Base-by-base conservation (phyloP, 192 early-diverging fungal species). In the Diversispora epigaea region DNA sequence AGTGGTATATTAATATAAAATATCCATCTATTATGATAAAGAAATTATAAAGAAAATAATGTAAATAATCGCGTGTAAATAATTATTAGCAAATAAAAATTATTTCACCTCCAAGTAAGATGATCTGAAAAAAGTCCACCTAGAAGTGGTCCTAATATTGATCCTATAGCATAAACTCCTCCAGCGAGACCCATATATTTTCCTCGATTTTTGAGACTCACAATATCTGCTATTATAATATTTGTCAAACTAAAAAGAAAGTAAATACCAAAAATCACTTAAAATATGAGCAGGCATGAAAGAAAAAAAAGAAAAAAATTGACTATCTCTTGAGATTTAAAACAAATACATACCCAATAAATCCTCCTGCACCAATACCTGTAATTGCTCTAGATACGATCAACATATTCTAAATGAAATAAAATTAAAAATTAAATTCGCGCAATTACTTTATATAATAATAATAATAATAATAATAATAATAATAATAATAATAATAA, bases 141-240 rank as follows among this genome's bases (percentile, higher is more conserved):
- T 41, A 88, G 40, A 3, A 93, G 71, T 0, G 91, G 91, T 7
- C 92, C 92, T 22, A 89, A 75, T 5, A 91, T 86, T 49, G 85
- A 87, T 0, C 90, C 85, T 10, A 92, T 63, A 0, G 86, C 86
- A 74, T 82, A 91, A 44, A 89, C 83, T 44, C 82, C 86, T 7
- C 86, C 85, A 12, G 89, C 76, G 7, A 89, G 78, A 46, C 86
- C 84, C 80, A 90, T 85, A 69, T 89, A 92, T 43, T 86, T 81
- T 17, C 89, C 87, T 8, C 91, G 86, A 71, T 88, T 81, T 69
- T 87, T 84, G 76, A 89, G 76, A n/a, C 87, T 83, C 58, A 87
- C 81, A 67, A 92, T 86, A 67, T 93, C 92, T 1, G 89, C 79
- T n/a, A 93, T 84, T 68, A 94, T 90, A 21, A 93, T 86, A 58